Base-by-base conservation (phyloP, 768 basidiomycete genomes). In the Clavaria fumosa region DNA sequence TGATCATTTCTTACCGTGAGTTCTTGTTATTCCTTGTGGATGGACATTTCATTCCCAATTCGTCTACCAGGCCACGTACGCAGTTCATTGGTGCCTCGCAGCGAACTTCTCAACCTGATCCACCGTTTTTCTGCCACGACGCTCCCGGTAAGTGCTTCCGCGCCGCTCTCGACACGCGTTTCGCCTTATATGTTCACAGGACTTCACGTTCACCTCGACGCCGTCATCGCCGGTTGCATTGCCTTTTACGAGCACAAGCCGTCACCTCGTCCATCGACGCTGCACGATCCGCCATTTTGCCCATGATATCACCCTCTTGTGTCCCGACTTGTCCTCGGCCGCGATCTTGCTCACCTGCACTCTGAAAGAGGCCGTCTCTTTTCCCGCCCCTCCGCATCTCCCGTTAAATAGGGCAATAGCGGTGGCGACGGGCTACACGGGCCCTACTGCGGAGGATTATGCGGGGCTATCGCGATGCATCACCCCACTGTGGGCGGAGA, bases 391-490 rank as follows among this genome's bases (percentile, higher is more conserved):
- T 4, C 55, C 56, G 5, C 70, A 75, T 42, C 56, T 77, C 18
- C 72, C 67, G 1, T 53, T 59, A 31, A 70, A 61, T 24, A 63
- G 69, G 24, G 61, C 58, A 10, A 55, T 60, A 14, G 69, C 72
- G 14, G 47, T 55, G 14, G 60, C 63, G 7, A 59, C 52, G 38
- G 61, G 63, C 22, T 61, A 62, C 15, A 49, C 59, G 26, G 73
- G 70, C 0, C 72, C 73, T 3, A 75, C 73, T 21, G 54, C 59
- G 42, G 68, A 69, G 41, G 73, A 76, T 45, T 68, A 69, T 43
- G 51, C 50, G 27, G 52, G 52, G 24, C 56, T 74, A 45, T 54
- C 55, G 28, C 45, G 46, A 7, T 62, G 59, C 44, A 53, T 53
- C 42, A 74, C 70, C 11, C 63, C 63, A 35, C 62, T 76, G 41